phyloP scores from a whole-genome alignment of 2,329 filamentous ascomycete species.

The Aureobasidium sp. region DNA sequence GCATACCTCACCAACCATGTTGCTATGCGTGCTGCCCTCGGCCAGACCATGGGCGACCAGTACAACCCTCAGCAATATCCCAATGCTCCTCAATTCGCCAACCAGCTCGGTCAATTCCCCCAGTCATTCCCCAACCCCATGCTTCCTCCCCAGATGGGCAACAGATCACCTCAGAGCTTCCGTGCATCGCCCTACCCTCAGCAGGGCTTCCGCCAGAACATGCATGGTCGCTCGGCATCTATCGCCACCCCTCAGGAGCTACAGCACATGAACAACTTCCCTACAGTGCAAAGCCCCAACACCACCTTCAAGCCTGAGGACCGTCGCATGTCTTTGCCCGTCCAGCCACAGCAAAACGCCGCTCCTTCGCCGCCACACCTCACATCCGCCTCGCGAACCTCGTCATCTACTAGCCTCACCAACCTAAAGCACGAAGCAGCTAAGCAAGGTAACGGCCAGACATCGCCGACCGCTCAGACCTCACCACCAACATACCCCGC shows the following conservation, averaged over 20 bases:
- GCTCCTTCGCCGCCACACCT: slow-evolving; percentile 20
- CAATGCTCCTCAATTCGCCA: slow-evolving; percentile 35
- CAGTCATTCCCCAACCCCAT: slow-evolving; percentile 23
- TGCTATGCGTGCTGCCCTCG: slow-evolving; percentile 47
- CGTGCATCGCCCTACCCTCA: slow-evolving; percentile 37
- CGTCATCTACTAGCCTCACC: slow-evolving; percentile 20
- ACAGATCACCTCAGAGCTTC: slow-evolving; percentile 26
- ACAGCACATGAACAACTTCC: slow-evolving; percentile 19
- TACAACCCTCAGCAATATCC: slow-evolving; percentile 33
- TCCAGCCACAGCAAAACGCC: slow-evolving; percentile 17
- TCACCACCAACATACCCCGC: slow-evolving; percentile 1
- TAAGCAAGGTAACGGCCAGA: slow-evolving; percentile 11
- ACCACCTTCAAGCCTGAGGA: slow-evolving; percentile 21
- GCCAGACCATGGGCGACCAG: slow-evolving; percentile 37
- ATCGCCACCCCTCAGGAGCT: slow-evolving; percentile 36
- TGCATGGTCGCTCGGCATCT: slow-evolving; percentile 40
- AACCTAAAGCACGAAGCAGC: slow-evolving; percentile 20
- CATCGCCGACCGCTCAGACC: slow-evolving; percentile 14
- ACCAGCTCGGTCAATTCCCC: slow-evolving; percentile 27
- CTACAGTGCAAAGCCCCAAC: slow-evolving; percentile 15
- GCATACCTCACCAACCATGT: slow-evolving; percentile 52
- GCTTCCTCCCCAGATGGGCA: slow-evolving; percentile 23
- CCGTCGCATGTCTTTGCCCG: slow-evolving; percentile 40
- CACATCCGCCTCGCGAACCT: slow-evolving; percentile 22
- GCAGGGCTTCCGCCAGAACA: slow-evolving; percentile 25